A percentile compares a stretch with the other conserved stretches of the same genome.
Evolutionary conservation across 495 filamentous ascomycete species (phyloP).

Genomic region (Daldinia loculata): DNA sequence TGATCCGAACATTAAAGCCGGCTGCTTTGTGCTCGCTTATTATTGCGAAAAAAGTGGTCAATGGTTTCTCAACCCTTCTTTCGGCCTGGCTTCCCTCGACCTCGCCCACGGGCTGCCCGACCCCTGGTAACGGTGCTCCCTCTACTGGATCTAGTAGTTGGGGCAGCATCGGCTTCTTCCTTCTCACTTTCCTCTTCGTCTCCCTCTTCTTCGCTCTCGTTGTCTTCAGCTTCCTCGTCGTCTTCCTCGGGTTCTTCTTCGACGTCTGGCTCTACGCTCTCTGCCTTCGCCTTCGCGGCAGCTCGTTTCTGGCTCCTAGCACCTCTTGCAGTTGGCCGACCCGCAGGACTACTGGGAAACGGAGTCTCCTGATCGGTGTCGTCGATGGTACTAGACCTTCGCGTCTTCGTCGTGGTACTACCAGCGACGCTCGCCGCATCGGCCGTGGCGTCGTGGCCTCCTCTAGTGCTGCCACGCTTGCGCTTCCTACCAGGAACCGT

Average conservation of each 20-base stretch:
- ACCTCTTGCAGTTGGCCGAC: constrained; percentile 49
- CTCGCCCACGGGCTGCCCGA: constrained; percentile 38
- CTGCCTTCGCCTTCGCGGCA: constrained; percentile 48
- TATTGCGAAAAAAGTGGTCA: neutral
- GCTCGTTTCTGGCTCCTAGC: constrained; percentile 52
- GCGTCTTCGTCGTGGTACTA: constrained; percentile 48
- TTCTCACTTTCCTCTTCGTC: constrained; percentile 33
- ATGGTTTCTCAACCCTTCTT: constrained; percentile 38
- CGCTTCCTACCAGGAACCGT: constrained; percentile 62
- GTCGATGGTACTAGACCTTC: constrained; percentile 62
- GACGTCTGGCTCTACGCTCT: constrained; percentile 37
- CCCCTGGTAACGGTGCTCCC: constrained; percentile 18
- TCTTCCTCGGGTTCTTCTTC: constrained; percentile 46
- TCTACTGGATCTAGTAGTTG: constrained; percentile 34
- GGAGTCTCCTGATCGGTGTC: constrained; percentile 60
- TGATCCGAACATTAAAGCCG: neutral
- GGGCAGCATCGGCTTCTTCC: constrained; percentile 29
- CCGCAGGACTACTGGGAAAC: constrained; percentile 49
- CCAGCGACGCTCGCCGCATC: constrained; percentile 41
- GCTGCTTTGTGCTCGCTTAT: neutral
- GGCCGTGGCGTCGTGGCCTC: constrained; percentile 44
- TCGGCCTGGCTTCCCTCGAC: constrained; percentile 39
- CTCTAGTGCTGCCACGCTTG: constrained; percentile 52
- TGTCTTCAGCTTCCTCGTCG: constrained; percentile 42
- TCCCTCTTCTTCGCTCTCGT: constrained; percentile 29